A percentile compares a stretch with the other conserved stretches of the same genome.
Evolutionary conservation across 2,329 filamentous ascomycete genomes (phyloP).

Genomic region (Mycosphaerelloides madeirae): DNA sequence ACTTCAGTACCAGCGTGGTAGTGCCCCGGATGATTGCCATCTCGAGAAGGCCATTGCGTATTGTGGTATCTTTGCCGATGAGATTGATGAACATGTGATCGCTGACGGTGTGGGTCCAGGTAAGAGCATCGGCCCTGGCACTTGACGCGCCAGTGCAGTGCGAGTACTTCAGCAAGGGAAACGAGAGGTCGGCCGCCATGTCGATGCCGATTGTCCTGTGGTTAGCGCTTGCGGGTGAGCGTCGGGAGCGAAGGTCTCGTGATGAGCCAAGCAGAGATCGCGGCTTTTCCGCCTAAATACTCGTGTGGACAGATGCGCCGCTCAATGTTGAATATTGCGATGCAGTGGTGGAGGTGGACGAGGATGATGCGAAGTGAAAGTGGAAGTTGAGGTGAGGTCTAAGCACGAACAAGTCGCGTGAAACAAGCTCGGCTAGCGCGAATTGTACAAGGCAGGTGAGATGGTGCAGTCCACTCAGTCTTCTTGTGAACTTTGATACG

Average conservation of each 20-base stretch:
- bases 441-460: too few species aligned
- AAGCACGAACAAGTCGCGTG: too few species aligned
- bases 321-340: not conserved
- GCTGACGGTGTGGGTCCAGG: not conserved
- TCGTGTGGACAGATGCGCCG: not conserved
- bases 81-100: conserved; percentile 7
- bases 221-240: conserved; percentile 13
- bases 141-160: not conserved
- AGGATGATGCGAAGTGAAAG: not conserved
- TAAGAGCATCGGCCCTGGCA: not conserved
- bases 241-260: conserved; percentile 6
- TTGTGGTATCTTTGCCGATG: conserved; percentile 2
- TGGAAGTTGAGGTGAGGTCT: not conserved
- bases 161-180: conserved; percentile 2
- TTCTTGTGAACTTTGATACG: too few species aligned
- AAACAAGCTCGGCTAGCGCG: too few species aligned
- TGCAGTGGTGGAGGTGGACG: not conserved
- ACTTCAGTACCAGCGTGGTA: conserved; percentile 36
- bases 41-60: conserved; percentile 27
- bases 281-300: not conserved
- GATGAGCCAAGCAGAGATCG: conserved; percentile 10
- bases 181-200: conserved; percentile 18
- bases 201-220: conserved; percentile 4
- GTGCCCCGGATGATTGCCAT: conserved; percentile 37
- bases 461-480: too few species aligned